Conservation (phyloP, 148 eudicot genomes). For the Camellia japonica region DNA sequence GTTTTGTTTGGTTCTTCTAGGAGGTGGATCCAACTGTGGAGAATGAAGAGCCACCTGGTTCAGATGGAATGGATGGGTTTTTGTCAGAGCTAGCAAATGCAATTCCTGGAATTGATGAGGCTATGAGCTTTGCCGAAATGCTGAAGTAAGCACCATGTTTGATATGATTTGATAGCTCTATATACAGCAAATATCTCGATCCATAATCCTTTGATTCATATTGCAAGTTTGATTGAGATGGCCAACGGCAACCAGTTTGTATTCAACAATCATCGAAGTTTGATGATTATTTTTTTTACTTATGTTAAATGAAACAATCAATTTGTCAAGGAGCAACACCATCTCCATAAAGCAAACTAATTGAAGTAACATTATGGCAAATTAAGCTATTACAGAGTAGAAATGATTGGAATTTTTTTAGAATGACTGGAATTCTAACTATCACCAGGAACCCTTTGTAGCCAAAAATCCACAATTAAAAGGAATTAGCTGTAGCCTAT, state of each 20-base stretch:
- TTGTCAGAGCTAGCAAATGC: constrained; percentile 87
- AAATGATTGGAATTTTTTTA: no score
- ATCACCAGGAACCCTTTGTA: no score
- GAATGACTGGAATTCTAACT: no score
- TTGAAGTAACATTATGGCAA: no score
- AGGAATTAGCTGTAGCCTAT: no score
- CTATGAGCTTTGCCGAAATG: constrained; percentile 99
- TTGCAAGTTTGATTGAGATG: neutral
- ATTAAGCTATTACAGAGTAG: no score
- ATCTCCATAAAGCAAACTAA: no score
- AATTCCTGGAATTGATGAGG: constrained; percentile 97
- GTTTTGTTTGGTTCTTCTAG: constrained; percentile 31
- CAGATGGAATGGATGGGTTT: constrained; percentile 69
- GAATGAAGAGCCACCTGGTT: constrained; percentile 53
- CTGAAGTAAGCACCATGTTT: constrained; percentile 58
- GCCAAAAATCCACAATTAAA: no score
- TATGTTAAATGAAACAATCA: neutral
- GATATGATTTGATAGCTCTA: neutral
- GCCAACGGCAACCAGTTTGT: neutral
- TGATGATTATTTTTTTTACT: neutral
- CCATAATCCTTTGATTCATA: neutral
- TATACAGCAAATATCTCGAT: neutral
- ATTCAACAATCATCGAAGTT: neutral
- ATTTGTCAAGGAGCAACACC: neutral
- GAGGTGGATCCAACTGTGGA: constrained; percentile 93